A percentile compares a stretch with the other conserved stretches of the same genome.
These are phyloP conservation scores for Phytophthora colocasiae DNA, from an alignment of 352 stramenopile genomes.

Conservation along the genomic window DNA sequence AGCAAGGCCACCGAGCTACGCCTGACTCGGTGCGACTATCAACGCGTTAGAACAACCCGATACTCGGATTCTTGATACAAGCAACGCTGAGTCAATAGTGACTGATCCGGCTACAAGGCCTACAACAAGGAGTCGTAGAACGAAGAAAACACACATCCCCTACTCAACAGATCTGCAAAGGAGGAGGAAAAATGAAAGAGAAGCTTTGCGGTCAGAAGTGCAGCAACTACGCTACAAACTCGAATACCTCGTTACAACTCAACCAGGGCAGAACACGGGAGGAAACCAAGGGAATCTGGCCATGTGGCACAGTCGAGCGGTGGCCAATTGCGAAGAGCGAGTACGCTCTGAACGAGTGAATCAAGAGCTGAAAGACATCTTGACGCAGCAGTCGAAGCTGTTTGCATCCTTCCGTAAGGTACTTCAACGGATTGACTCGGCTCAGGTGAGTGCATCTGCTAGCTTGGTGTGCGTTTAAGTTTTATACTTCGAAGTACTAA, in stretches of 20 bases:
- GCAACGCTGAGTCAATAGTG: too few relatives aligned
- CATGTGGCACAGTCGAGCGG: not conserved
- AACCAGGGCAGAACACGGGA: not conserved
- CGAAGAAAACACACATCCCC: not conserved
- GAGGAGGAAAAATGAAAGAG: not conserved
- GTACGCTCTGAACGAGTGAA: not conserved
- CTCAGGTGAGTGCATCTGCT: not conserved
- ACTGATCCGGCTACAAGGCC: too few relatives aligned
- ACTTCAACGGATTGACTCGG: not conserved
- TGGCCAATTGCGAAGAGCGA: not conserved
- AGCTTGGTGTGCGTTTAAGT: not conserved
- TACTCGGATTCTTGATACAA: too few relatives aligned
- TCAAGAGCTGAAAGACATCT: not conserved
- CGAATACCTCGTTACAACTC: too few relatives aligned
- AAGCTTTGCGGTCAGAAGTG: not conserved
- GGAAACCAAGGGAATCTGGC: not conserved
- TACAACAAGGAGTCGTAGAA: not conserved
- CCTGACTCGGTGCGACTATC: too few relatives aligned
- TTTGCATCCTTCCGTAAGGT: not conserved
- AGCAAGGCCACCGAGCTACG: slow-evolving; percentile 11
- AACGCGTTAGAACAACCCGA: too few relatives aligned
- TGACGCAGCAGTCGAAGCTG: not conserved
- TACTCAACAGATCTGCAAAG: not conserved
- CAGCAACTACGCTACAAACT: not conserved
- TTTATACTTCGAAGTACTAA: not conserved